These are phyloP conservation scores for Hypoxylon sp. DNA, from an alignment of 2,329 filamentous ascomycete genomes.

Conservation along the genomic window DNA sequence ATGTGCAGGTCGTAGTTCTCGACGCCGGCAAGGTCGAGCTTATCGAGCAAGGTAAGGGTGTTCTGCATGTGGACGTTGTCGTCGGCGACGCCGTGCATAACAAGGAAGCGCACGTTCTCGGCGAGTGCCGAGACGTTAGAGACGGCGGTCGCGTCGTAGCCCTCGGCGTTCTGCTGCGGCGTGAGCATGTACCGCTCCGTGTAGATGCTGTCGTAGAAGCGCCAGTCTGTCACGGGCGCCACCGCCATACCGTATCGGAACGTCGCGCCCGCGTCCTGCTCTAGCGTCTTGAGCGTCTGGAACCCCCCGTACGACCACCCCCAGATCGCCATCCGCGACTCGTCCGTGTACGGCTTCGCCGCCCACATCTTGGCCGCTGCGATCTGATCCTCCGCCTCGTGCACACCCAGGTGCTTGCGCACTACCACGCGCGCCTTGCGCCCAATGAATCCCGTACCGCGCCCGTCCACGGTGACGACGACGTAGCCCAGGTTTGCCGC, in stretches of 20 bases:
- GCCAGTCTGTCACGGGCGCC: slow-evolving; percentile 97
- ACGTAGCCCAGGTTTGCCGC: slow-evolving; percentile 88
- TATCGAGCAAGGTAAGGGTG: slow-evolving; percentile 85
- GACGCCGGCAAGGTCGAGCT: slow-evolving; percentile 79
- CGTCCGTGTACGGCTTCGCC: slow-evolving; percentile 82
- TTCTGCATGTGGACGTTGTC: slow-evolving; percentile 99
- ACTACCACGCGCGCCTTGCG: slow-evolving; percentile 83
- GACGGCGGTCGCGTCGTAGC: slow-evolving; percentile 80
- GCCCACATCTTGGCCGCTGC: slow-evolving; percentile 87
- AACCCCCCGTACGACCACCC: slow-evolving; percentile 98
- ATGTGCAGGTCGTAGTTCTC: slow-evolving; percentile 97
- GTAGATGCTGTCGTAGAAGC: slow-evolving; percentile 93
- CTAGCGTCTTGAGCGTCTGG: slow-evolving; percentile 92
- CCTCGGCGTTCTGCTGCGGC: slow-evolving; percentile 78
- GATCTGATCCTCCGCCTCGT: slow-evolving; percentile 91
- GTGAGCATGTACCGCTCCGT: slow-evolving; percentile 98
- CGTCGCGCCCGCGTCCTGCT: slow-evolving; percentile 85
- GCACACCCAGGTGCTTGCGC: slow-evolving; percentile 82
- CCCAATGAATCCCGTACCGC: slow-evolving; percentile 90
- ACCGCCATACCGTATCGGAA: slow-evolving; percentile 99
- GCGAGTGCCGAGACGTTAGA: slow-evolving; percentile 76
- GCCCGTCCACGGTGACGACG: slow-evolving; percentile 91
- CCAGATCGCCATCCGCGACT: slow-evolving; percentile 88
- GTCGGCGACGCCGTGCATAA: slow-evolving; percentile 97
- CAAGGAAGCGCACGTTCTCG: slow-evolving; percentile 82